Evolutionary conservation across 1,284 basidiomycete species (phyloP), one percentile per base, ranked within the genome.

Genomic region (Tilletia setariae): DNA sequence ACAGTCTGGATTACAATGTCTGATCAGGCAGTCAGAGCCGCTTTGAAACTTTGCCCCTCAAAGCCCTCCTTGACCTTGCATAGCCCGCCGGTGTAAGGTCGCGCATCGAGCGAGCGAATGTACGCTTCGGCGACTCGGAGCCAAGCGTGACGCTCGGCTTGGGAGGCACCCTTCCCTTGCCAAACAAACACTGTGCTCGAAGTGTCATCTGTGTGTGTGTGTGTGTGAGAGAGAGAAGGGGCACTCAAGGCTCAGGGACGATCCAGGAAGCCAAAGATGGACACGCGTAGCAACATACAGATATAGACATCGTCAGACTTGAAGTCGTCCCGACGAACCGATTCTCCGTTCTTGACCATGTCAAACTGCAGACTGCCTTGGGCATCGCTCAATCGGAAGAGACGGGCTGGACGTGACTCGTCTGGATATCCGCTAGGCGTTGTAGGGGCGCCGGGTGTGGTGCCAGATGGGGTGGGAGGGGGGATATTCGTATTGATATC

Each of bases 291-390:
- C 47, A 46, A 59, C 53, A 15, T 19, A 59, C 51, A 66, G 2
- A 66, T 49, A 30, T 59, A 66, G 13, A 66, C 65, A 28, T 66
- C 65, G 6, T 66, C 59, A 13, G 46, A 51, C 13, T 43, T 11
- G 46, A 66, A 66, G n/a, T 56, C 49, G 25, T 56, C 43, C 40
- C 23, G n/a, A 13, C 23, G 49, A 21, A 43, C 40, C 25, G 32
- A 23, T 19, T 66, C 25, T 11, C 65, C 49, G 32, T 53, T 44
- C 43, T 59, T 43, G 46, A 66, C 47, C 44, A 66, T 51, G 21
- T 66, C 65, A 6, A 66, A 66, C 19, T n/a, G 11, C 47, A 66
- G 40, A 7, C 32, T 16, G 21, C 65, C 65, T 13, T 43, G 23
- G 4, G 44, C 51, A 30, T 66, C 65, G 51, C 40, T 44, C 11